Percentiles rank a stretch among this genome's conserved stretches.
These are phyloP conservation scores for Tetrapisispora arboricola DNA, from an alignment of 805 yeast genomes.

Conservation along the genomic window DNA sequence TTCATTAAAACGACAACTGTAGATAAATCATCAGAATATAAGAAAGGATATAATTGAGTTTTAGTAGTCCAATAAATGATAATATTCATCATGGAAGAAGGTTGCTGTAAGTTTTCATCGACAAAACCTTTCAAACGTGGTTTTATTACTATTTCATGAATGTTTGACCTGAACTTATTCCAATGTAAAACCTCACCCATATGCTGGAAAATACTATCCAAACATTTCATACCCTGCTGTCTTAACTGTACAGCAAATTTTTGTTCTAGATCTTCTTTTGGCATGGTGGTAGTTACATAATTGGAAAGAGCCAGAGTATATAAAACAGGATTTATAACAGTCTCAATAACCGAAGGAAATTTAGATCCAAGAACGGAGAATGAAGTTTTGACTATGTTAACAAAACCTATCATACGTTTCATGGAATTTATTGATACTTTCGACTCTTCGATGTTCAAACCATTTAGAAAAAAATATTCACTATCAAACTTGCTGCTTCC, in stretches of 20 bases:
- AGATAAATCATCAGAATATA: slow-evolving; percentile 45
- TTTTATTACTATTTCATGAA: slow-evolving; percentile 44
- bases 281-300: slow-evolving; percentile 12
- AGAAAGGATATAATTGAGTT: slow-evolving; percentile 38
- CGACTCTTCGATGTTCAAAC: slow-evolving; percentile 12
- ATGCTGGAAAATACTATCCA: slow-evolving; percentile 44
- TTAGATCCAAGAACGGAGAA: slow-evolving; percentile 44
- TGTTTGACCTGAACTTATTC: slow-evolving; percentile 38
- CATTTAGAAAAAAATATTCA: slow-evolving; percentile 27
- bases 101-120: slow-evolving; percentile 69
- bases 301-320: slow-evolving; percentile 43
- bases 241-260: slow-evolving; percentile 52
- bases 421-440: slow-evolving; percentile 28
- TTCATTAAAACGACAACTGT: slow-evolving; percentile 47
- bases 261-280: slow-evolving; percentile 17
- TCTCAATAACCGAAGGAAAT: slow-evolving; percentile 37
- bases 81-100: slow-evolving; percentile 64
- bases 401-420: slow-evolving; percentile 53
- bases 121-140: slow-evolving; percentile 65
- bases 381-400: slow-evolving; percentile 32
- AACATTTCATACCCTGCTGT: slow-evolving; percentile 54
- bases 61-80: slow-evolving; percentile 49
- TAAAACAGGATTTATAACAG: slow-evolving; percentile 47
- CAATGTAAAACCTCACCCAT: slow-evolving; percentile 47
- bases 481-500: slow-evolving; percentile 47